Percentiles rank a stretch among this genome's conserved stretches.
phyloP scores from a whole-genome alignment of 768 basidiomycete genomes.

The Suillus subalutaceus region DNA sequence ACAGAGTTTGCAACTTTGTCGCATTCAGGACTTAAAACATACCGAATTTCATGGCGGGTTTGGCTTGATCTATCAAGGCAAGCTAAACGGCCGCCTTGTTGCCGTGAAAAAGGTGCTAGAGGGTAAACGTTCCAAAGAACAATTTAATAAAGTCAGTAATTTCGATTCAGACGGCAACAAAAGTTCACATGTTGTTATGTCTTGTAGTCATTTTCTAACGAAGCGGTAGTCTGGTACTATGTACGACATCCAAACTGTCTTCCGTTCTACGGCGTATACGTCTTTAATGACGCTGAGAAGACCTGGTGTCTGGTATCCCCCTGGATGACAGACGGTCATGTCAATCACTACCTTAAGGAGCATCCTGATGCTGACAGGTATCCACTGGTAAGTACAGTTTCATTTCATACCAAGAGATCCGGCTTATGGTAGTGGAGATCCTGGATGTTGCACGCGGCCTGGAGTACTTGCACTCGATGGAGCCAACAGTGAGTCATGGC shows the following conservation, averaged over 20 bases:
- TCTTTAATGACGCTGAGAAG: slow-evolving; percentile 8
- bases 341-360: slow-evolving; percentile 31
- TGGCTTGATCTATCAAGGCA: slow-evolving; percentile 25
- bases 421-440: slow-evolving; percentile 32
- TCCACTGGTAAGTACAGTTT: slow-evolving; percentile 32
- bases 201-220: slow-evolving; percentile 28
- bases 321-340: slow-evolving; percentile 40
- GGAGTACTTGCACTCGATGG: slow-evolving; percentile 44
- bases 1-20: slow-evolving; percentile 14
- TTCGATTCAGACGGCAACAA: neutral
- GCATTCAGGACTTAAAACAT: slow-evolving; percentile 14
- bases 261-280: slow-evolving; percentile 37
- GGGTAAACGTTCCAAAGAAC: neutral
- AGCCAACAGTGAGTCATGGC: slow-evolving; percentile 38
- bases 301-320: slow-evolving; percentile 38
- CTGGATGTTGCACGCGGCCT: slow-evolving; percentile 47
- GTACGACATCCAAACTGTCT: slow-evolving; percentile 39
- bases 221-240: slow-evolving; percentile 38
- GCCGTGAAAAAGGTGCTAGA: slow-evolving; percentile 27
- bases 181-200: neutral
- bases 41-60: slow-evolving; percentile 23
- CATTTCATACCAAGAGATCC: neutral
- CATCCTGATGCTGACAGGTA: slow-evolving; percentile 28
- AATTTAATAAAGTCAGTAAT: slow-evolving; percentile 23
- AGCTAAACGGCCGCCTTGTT: slow-evolving; percentile 23